These are phyloP conservation scores for Colletotrichum sojae DNA, from an alignment of 2,329 filamentous ascomycete genomes.

Conservation along the genomic window DNA sequence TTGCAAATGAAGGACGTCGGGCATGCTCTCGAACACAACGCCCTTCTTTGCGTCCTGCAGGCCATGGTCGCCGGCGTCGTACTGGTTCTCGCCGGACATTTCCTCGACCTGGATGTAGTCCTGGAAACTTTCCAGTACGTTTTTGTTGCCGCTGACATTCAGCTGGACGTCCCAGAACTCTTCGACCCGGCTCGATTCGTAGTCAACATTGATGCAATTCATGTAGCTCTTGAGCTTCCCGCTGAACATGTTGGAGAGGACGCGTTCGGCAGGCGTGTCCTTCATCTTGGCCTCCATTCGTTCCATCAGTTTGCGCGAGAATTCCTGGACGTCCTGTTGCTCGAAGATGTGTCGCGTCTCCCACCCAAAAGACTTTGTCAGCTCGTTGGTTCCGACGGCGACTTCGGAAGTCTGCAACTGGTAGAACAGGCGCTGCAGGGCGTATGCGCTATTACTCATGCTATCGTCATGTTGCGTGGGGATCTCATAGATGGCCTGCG, in stretches of 20 bases:
- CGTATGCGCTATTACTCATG: conserved; percentile 90
- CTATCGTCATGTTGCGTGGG: conserved; percentile 89
- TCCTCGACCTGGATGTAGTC: conserved; percentile 98
- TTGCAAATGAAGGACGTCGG: conserved; percentile 93
- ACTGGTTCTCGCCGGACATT: conserved; percentile 98
- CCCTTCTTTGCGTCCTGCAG: conserved; percentile 98
- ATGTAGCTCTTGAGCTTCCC: conserved; percentile 99
- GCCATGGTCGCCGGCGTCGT: conserved; percentile 91
- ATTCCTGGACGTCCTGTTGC: conserved; percentile 97
- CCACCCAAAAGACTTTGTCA: conserved; percentile 98
- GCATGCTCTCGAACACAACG: conserved; percentile 96
- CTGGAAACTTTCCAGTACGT: conserved; percentile 92
- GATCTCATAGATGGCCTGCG: conserved; percentile 93
- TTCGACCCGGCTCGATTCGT: conserved; percentile 94
- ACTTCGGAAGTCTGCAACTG: conserved; percentile 88
- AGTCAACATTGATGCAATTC: conserved; percentile 97
- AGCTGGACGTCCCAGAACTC: conserved; percentile 99
- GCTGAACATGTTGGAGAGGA: conserved; percentile 90
- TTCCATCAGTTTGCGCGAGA: conserved; percentile 97
- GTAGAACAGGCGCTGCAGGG: conserved; percentile 94
- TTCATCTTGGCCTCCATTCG: conserved; percentile 99
- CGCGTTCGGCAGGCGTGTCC: conserved; percentile 90
- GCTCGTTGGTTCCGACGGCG: conserved; percentile 90
- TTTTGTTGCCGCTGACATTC: conserved; percentile 95
- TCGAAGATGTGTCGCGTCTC: conserved; percentile 98